phyloP scores from a whole-genome alignment of 2,329 filamentous ascomycete genomes.

The Rugonectria rugulosa region DNA sequence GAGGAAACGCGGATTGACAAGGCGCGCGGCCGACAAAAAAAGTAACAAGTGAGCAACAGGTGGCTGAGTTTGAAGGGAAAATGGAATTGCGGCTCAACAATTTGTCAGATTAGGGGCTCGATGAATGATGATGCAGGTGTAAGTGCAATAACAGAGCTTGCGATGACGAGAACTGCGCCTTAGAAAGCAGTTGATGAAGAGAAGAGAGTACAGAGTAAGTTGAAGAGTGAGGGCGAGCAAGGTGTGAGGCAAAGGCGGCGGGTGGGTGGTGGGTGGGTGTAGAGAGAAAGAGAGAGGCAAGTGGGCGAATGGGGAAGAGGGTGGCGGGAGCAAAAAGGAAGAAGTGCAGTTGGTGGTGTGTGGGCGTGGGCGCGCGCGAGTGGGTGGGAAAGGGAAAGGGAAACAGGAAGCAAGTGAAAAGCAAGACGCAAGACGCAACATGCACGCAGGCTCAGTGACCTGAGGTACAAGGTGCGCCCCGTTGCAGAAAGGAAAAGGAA shows the following conservation, averaged over 20 bases:
- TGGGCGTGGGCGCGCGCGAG: no score
- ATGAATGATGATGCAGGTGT: slow-evolving; percentile 22
- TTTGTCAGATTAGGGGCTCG: slow-evolving; percentile 22
- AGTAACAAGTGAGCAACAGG: slow-evolving; percentile 33
- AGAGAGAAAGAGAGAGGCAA: slow-evolving; percentile 9
- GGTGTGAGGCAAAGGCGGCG: slow-evolving; percentile 23
- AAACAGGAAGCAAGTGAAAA: background rate
- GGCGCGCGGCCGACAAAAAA: slow-evolving; percentile 29
- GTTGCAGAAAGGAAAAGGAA: no score
- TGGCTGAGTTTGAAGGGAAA: slow-evolving; percentile 26
- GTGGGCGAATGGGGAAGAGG: slow-evolving; percentile 20
- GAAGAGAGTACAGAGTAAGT: slow-evolving; percentile 17
- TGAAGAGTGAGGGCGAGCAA: slow-evolving; percentile 13
- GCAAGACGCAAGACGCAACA: no score
- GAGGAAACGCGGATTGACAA: slow-evolving; percentile 31
- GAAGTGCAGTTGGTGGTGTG: background rate
- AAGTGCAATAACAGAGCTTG: slow-evolving; percentile 12
- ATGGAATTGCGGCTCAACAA: slow-evolving; percentile 34
- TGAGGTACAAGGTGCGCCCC: no score
- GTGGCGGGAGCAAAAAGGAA: slow-evolving; percentile 9
- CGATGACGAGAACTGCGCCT: slow-evolving; percentile 16
- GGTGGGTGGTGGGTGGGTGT: slow-evolving; percentile 10
- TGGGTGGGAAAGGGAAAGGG: slow-evolving; percentile 5
- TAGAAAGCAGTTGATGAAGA: slow-evolving; percentile 13
- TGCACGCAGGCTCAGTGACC: no score